Evolutionary conservation across 2,329 filamentous ascomycete genomes (phyloP), one percentile per base, ranked within the genome.

Genomic region (Alternaria burnsii): DNA sequence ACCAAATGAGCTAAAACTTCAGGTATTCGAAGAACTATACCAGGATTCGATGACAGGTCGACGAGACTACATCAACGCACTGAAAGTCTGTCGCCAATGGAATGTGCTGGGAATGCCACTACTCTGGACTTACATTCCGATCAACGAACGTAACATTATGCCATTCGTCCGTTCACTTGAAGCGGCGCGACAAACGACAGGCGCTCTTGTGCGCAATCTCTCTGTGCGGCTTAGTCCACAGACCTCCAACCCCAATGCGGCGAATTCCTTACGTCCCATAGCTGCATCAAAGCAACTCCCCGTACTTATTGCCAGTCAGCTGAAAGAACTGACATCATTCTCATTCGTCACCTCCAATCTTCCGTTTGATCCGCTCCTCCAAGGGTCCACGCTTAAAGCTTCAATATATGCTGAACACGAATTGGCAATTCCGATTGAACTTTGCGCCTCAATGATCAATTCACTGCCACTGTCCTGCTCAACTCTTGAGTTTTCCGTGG

Each of bases 321-420:
- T 36, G 14, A 6, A 3, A 14, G 32, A 16, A 16, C 12, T 36
- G 32, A 36, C 5, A 6, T 36, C 32, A 14, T 36, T 36, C 1
- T 36, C 32, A 36, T 36, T 36, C 32, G 2, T 3, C 5, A 36
- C 14, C 32, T 14, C 32, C 14, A 5, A 36, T 14, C 5, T 4
- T 14, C 32, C 32, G 5, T 2, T 36, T 2, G 14, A 36, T 16
- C 5, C 12, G 14, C 14, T 16, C 12, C 14, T 11, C 0, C 32
- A 36, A 14, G 32, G 32, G 32, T 14, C 6, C 4, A 12, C 32
- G 0, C 16, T 14, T 16, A 4, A 36, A 0, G 4, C 5, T 36
- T 14, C 6, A 0, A 1, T 5, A 36, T 5, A 36, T 2, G 14
- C 5, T 11, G 4, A 14, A 7, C 0, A 14, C 14, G 12, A 14